Percentiles rank a stretch among this genome's conserved stretches.
phyloP scores from a whole-genome alignment of 352 stramenopile genomes.

The Phytopythium boreale region DNA sequence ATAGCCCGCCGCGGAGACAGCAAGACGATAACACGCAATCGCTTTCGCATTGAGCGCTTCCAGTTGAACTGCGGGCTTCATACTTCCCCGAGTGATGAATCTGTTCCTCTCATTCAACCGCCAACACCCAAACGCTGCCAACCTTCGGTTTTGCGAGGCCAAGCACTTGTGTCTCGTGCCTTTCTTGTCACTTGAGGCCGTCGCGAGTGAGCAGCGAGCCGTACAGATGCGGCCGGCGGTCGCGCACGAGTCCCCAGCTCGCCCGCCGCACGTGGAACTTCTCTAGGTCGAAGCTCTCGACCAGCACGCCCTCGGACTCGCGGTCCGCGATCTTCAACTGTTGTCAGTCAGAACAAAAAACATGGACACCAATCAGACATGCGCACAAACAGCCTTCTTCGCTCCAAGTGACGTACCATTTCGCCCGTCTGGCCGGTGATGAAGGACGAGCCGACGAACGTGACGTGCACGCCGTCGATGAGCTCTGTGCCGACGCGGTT shows the following conservation, averaged over 20 bases:
- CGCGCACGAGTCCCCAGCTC: constrained; percentile 84
- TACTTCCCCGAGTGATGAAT: not conserved
- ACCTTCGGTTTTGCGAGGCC: too few species aligned
- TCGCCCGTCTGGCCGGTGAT: constrained; percentile 90
- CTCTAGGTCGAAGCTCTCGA: constrained; percentile 84
- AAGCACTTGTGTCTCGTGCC: not conserved
- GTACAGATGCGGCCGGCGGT: constrained; percentile 87
- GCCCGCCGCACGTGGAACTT: constrained; percentile 85
- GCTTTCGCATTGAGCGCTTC: not conserved
- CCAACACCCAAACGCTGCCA: too few species aligned
- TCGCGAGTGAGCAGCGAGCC: constrained; percentile 77
- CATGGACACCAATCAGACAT: not conserved
- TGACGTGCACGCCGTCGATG: constrained; percentile 77
- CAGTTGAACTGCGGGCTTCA: not conserved
- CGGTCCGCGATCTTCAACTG: constrained; percentile 86
- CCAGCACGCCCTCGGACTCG: constrained; percentile 83
- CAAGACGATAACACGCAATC: not conserved
- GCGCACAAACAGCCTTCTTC: not conserved
- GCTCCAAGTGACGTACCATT: constrained; percentile 42
- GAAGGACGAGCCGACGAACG: constrained; percentile 92
- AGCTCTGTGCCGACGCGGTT: constrained; percentile 88
- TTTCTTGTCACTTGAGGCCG: constrained; percentile 28
- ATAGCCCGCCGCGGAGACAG: not conserved
- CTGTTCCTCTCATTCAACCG: not conserved
- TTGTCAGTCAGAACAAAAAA: not conserved